These are phyloP conservation scores for Clonostachys byssicola DNA, from an alignment of 2,329 filamentous ascomycete genomes.

Conservation along the genomic window DNA sequence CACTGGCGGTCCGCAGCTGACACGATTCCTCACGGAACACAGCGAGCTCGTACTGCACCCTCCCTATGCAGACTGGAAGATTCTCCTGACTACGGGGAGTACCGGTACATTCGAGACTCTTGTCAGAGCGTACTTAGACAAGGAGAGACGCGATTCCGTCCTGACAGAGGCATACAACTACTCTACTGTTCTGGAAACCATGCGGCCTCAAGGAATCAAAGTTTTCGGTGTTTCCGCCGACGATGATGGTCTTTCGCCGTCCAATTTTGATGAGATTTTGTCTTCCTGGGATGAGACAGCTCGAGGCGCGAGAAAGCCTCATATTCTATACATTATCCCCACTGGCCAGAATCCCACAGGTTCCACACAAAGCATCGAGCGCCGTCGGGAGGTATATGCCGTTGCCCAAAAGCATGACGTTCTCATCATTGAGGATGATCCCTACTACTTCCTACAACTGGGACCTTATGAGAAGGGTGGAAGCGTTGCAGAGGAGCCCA, in stretches of 20 bases:
- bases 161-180: constrained; percentile 58
- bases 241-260: constrained; percentile 39
- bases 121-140: constrained; percentile 53
- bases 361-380: constrained; percentile 59
- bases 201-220: constrained; percentile 56
- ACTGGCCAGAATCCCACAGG: constrained; percentile 74
- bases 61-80: constrained; percentile 68
- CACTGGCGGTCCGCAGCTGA: constrained; percentile 61
- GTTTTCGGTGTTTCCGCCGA: constrained; percentile 62
- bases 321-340: constrained; percentile 66
- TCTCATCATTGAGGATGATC: constrained; percentile 80
- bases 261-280: constrained; percentile 55
- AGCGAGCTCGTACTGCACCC: constrained; percentile 71
- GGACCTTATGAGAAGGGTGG: neutral
- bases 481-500: neutral
- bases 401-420: constrained; percentile 75
- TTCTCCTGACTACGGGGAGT: constrained; percentile 61
- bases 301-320: constrained; percentile 57
- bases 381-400: constrained; percentile 66
- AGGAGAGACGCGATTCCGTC: constrained; percentile 55
- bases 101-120: constrained; percentile 64
- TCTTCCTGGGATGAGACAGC: constrained; percentile 54
- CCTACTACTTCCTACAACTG: constrained; percentile 77
- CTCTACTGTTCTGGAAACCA: constrained; percentile 55
- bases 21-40: constrained; percentile 71